These are phyloP conservation scores for Fusarium guadeloupense DNA, from an alignment of 2,329 filamentous ascomycete genomes.

Conservation along the genomic window DNA sequence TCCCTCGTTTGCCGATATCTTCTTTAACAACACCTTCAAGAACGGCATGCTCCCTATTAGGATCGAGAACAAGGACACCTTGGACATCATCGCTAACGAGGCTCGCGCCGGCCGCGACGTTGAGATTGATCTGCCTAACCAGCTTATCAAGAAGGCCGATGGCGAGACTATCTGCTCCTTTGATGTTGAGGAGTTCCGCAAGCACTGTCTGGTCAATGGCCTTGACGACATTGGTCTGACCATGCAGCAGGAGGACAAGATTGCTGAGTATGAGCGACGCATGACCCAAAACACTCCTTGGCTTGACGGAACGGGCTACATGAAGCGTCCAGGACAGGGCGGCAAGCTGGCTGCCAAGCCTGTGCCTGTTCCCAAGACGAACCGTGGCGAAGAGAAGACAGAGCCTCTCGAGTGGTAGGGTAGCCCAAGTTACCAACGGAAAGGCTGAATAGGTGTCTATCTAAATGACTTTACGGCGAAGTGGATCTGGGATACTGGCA, in stretches of 20 bases:
- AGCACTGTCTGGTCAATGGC: constrained; percentile 92
- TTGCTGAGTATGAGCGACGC: constrained; percentile 81
- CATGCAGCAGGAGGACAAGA: constrained; percentile 91
- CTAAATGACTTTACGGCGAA: constrained; percentile 39
- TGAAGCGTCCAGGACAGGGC: constrained; percentile 67
- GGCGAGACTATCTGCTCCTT: constrained; percentile 81
- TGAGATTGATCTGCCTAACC: constrained; percentile 88
- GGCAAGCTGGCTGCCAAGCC: constrained; percentile 67
- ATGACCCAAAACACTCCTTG: constrained; percentile 84
- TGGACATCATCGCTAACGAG: constrained; percentile 78
- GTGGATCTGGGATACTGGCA: constrained; percentile 28
- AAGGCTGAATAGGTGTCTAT: not conserved
- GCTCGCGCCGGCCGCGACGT: constrained; percentile 83
- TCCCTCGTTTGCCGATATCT: constrained; percentile 79
- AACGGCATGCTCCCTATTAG: constrained; percentile 96
- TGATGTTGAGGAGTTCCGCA: constrained; percentile 91
- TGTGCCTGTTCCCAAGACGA: constrained; percentile 83
- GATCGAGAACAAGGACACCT: constrained; percentile 71
- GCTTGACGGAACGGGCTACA: constrained; percentile 87
- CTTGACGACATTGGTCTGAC: constrained; percentile 96
- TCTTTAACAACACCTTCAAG: constrained; percentile 99
- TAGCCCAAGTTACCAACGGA: constrained; percentile 52
- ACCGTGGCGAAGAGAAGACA: constrained; percentile 81
- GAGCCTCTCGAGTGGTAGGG: constrained; percentile 95
- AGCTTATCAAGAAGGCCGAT: constrained; percentile 78